phyloP scores from a whole-genome alignment of 2,329 filamentous ascomycete genomes.

The Clarireedia hainanense region DNA sequence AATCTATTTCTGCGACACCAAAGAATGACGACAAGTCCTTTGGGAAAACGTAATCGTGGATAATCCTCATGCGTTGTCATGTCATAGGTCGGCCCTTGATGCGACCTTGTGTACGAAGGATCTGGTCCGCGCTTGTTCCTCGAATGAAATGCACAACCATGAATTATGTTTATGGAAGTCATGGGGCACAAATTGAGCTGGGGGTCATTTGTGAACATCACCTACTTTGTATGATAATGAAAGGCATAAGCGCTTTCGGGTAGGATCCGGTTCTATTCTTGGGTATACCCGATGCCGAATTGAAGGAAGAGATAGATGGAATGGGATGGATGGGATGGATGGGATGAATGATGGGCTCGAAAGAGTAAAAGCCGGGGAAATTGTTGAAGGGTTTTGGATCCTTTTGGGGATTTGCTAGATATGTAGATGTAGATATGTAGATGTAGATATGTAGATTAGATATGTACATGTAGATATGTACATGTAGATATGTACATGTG shows the following conservation, averaged over 20 bases:
- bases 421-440: too few species aligned
- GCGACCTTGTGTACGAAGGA: constrained; percentile 2
- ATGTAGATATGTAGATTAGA: too few species aligned
- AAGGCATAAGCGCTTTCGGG: constrained; percentile 1
- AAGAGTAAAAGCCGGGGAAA: not conserved
- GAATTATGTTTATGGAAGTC: not conserved
- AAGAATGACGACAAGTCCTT: not conserved
- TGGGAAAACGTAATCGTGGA: not conserved
- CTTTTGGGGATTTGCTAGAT: not conserved
- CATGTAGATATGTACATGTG: too few species aligned
- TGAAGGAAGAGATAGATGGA: not conserved
- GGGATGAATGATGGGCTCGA: not conserved
- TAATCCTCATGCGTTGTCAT: not conserved
- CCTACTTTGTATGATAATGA: not conserved
- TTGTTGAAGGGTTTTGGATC: not conserved
- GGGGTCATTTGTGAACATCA: not conserved
- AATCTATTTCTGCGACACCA: not conserved
- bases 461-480: too few species aligned
- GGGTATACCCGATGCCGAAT: not conserved
- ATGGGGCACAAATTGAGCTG: not conserved
- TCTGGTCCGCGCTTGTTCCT: not conserved
- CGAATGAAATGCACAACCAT: not conserved
- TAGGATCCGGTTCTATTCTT: not conserved
- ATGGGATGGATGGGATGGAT: not conserved
- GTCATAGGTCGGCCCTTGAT: not conserved